These are phyloP conservation scores for Scutellaria baicalensis DNA, from an alignment of 257 asterid genomes.

Conservation along the genomic window DNA sequence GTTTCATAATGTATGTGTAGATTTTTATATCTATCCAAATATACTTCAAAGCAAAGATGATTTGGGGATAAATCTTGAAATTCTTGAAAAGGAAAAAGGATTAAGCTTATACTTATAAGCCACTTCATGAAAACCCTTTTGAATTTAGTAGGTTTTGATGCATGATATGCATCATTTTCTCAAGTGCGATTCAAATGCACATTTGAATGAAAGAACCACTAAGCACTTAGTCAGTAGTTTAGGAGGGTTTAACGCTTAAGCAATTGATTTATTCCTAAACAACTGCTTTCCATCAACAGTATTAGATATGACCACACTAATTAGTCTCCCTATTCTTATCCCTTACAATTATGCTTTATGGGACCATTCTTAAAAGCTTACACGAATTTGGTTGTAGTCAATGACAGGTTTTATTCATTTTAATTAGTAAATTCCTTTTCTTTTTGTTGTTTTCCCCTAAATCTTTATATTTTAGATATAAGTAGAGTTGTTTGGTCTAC, in stretches of 20 bases:
- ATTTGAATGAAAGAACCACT: slow-evolving; percentile 32
- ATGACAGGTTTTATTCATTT: background rate
- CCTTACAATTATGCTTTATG: slow-evolving; percentile 14
- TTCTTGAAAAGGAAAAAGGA: background rate
- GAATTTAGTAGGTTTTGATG: slow-evolving; percentile 5
- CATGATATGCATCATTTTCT: slow-evolving; percentile 13
- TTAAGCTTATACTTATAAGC: slow-evolving; percentile 40
- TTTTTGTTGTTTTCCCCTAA: no score
- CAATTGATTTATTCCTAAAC: slow-evolving; percentile 39
- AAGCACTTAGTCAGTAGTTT: slow-evolving; percentile 25
- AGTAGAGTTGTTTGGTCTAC: background rate
- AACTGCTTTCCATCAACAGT: slow-evolving; percentile 29
- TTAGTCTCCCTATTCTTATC: slow-evolving; percentile 13
- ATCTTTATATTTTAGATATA: no score
- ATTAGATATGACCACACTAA: slow-evolving; percentile 14
- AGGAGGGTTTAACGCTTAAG: slow-evolving; percentile 63
- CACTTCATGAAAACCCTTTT: slow-evolving; percentile 31
- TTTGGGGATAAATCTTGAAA: background rate
- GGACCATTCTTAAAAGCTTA: slow-evolving; percentile 15
- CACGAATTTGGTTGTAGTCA: background rate
- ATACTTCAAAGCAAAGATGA: slow-evolving; percentile 61
- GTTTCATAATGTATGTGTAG: no score
- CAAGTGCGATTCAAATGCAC: slow-evolving; percentile 10
- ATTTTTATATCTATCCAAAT: slow-evolving; percentile 9
- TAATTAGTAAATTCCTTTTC: background rate